Evolutionary conservation across 2,329 filamentous ascomycete genomes (phyloP).

Genomic region (Venturia aucupariae): DNA sequence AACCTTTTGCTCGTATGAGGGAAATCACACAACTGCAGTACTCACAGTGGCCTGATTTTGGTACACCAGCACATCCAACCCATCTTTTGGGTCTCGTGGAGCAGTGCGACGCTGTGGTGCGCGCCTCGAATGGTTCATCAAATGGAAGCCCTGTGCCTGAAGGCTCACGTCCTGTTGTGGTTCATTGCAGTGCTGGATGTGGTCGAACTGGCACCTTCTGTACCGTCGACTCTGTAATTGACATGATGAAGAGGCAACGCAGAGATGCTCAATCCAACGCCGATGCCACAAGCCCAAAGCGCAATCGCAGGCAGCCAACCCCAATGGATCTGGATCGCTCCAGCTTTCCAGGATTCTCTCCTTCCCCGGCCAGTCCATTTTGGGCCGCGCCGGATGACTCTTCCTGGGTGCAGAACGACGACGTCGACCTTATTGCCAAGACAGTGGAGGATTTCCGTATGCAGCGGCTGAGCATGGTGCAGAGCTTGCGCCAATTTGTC

Average conservation of each 20-base stretch:
- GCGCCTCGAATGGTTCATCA: conserved; percentile 33
- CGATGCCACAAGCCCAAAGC: neutral
- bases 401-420: conserved; percentile 60
- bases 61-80: conserved; percentile 77
- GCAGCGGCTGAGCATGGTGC: conserved; percentile 92
- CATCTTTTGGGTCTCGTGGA: conserved; percentile 87
- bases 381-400: conserved; percentile 33
- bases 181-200: conserved; percentile 94
- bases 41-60: conserved; percentile 94
- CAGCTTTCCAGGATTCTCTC: conserved; percentile 13
- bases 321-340: conserved; percentile 37
- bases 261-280: conserved; percentile 24
- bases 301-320: conserved; percentile 23
- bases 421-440: conserved; percentile 69
- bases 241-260: conserved; percentile 87
- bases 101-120: conserved; percentile 65
- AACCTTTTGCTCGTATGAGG: conserved; percentile 77
- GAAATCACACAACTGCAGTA: conserved; percentile 95
- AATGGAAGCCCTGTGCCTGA: conserved; percentile 39
- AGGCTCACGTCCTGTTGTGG: conserved; percentile 62
- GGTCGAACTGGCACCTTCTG: conserved; percentile 95
- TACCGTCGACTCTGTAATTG: conserved; percentile 89
- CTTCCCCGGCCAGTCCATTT: conserved; percentile 19
- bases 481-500: conserved; percentile 85
- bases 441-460: conserved; percentile 85